phyloP scores from a whole-genome alignment of 2,329 filamentous ascomycete species.

The Karstenula rhodostoma region DNA sequence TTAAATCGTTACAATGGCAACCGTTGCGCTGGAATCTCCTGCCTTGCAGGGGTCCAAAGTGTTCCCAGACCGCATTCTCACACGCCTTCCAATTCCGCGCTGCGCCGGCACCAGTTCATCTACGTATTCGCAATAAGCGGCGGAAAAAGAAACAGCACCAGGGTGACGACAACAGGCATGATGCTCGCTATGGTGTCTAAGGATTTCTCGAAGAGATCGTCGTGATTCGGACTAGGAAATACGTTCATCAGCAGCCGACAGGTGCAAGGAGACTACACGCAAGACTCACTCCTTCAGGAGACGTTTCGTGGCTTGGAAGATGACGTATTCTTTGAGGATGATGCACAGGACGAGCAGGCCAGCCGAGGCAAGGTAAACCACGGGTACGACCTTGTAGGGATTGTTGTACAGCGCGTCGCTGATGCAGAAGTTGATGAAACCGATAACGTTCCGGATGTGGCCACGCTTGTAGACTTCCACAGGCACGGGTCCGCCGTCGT shows the following conservation, averaged over 20 bases:
- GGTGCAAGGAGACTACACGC: neutral
- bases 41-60: neutral
- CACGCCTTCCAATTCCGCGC: neutral
- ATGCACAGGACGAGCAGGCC: conserved; percentile 1
- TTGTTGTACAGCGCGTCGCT: conserved; percentile 10
- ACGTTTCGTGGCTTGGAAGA: neutral
- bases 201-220: neutral
- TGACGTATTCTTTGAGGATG: neutral
- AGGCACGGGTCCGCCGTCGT: neutral
- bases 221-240: neutral
- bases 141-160: conserved; percentile 17
- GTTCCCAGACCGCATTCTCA: neutral
- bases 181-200: conserved; percentile 1
- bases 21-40: neutral
- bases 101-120: neutral
- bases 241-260: neutral
- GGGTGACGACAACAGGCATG: conserved; percentile 12
- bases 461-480: neutral
- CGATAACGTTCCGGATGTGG: neutral
- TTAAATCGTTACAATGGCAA: neutral
- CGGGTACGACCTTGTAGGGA: conserved; percentile 8
- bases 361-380: conserved; percentile 5
- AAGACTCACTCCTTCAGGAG: neutral
- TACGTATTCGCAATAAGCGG: conserved; percentile 14
- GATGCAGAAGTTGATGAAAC: conserved; percentile 9